Percentiles rank a stretch among this genome's conserved stretches.
Conservation (phyloP, 2,329 filamentous ascomycete genomes). For the Colletotrichum neosansevieriae region DNA sequence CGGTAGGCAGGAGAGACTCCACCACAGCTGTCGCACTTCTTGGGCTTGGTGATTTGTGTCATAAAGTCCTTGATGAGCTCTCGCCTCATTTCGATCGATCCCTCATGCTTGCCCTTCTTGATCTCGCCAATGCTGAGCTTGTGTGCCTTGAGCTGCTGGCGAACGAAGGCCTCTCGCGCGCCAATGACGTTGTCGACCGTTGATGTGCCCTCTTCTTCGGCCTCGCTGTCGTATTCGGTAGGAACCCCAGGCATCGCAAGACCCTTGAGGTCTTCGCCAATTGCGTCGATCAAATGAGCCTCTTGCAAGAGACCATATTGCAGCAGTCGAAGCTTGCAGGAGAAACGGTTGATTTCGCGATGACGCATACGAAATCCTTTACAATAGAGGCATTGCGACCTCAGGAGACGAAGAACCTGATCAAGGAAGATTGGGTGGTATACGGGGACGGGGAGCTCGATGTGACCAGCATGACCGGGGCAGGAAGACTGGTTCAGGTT, state of each 20-base stretch:
- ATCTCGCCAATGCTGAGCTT: conserved; percentile 61
- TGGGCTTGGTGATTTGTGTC: conserved; percentile 75
- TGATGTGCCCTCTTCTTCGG: conserved; percentile 72
- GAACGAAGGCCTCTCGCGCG: conserved; percentile 76
- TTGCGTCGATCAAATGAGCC: conserved; percentile 68
- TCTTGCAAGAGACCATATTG: conserved; percentile 85
- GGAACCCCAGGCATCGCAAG: conserved; percentile 53
- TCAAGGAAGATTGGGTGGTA: conserved; percentile 99
- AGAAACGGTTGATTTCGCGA: conserved; percentile 80
- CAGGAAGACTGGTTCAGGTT: conserved; percentile 85
- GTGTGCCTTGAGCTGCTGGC: conserved; percentile 74
- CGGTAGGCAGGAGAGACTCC: conserved; percentile 86
- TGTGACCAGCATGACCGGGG: conserved; percentile 93
- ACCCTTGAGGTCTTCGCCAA: conserved; percentile 60
- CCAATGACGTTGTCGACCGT: conserved; percentile 65
- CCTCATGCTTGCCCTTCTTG: conserved; percentile 81
- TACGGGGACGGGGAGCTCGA: conserved; percentile 91
- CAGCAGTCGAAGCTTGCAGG: conserved; percentile 87
- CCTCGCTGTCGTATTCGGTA: conserved; percentile 65
- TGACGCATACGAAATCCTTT: conserved; percentile 85
- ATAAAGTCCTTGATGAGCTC: conserved; percentile 86
- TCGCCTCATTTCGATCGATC: conserved; percentile 81
- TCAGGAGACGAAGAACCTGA: conserved; percentile 85
- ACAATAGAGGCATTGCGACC: conserved; percentile 92
- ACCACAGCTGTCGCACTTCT: conserved; percentile 74